Percentiles rank a stretch among this genome's conserved stretches.
These are phyloP conservation scores for Cucurbita moschata DNA, from an alignment of 306 rosid genomes.

Conservation along the genomic window DNA sequence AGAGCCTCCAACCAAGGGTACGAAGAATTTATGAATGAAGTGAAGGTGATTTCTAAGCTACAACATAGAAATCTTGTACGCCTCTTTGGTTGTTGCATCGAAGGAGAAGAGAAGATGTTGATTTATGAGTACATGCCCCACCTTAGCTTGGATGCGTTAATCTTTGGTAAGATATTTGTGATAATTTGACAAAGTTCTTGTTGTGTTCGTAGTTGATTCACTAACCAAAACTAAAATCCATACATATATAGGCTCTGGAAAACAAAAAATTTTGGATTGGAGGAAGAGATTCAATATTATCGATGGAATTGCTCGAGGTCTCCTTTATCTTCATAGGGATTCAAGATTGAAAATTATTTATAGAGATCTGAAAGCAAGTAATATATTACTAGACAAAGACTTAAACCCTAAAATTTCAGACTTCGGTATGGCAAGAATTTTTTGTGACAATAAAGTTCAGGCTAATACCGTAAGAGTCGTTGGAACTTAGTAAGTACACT, in stretches of 20 bases:
- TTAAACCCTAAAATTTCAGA: neutral
- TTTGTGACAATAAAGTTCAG: neutral
- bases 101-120: slow-evolving; percentile 25
- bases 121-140: slow-evolving; percentile 35
- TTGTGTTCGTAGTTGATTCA: neutral
- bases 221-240: neutral
- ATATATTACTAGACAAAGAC: neutral
- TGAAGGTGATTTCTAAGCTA: slow-evolving; percentile 27
- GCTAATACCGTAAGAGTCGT: neutral
- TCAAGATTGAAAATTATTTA: neutral
- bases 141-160: slow-evolving; percentile 28
- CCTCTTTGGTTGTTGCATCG: slow-evolving; percentile 29
- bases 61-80: slow-evolving; percentile 42
- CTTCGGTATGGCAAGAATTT: slow-evolving; percentile 4
- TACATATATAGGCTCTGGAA: neutral
- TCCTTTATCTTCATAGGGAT: neutral
- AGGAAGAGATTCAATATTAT: neutral
- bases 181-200: too few relatives aligned
- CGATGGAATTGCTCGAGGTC: neutral
- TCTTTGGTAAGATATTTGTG: slow-evolving; percentile 16
- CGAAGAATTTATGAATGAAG: slow-evolving; percentile 36
- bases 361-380: neutral
- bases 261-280: neutral
- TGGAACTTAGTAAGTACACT: neutral
- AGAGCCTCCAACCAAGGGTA: slow-evolving; percentile 25